phyloP scores from a whole-genome alignment of 163 green algal genomes.

The Scenedesmus sp. region DNA sequence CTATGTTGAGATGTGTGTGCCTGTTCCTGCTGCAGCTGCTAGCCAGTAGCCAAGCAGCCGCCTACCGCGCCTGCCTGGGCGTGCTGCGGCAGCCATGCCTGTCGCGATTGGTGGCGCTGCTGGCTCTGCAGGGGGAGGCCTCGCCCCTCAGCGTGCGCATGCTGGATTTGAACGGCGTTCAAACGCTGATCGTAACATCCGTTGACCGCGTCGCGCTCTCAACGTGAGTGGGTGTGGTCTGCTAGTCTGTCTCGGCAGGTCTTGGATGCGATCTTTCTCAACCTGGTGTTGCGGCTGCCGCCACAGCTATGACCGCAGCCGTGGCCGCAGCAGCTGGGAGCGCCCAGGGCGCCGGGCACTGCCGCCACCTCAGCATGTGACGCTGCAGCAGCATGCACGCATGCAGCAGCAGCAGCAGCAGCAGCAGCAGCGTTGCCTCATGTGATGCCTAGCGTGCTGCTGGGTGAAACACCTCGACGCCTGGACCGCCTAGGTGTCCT shows the following conservation, averaged over 20 bases:
- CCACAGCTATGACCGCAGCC: not conserved
- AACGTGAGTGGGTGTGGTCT: not conserved
- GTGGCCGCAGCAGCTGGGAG: not conserved
- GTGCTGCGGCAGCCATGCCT: conserved; percentile 51
- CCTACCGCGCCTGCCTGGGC: not conserved
- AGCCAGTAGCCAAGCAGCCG: conserved; percentile 17
- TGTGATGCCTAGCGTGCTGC: too few species aligned
- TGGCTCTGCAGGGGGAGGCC: not conserved
- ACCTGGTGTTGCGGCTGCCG: not conserved
- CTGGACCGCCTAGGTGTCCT: too few species aligned
- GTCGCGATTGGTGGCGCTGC: conserved; percentile 43
- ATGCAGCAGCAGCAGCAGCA: not conserved
- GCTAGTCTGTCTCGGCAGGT: not conserved
- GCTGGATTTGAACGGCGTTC: conserved; percentile 55
- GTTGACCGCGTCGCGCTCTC: not conserved
- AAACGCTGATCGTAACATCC: conserved; percentile 50
- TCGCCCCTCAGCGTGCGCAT: conserved; percentile 27
- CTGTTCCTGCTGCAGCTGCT: conserved; percentile 20
- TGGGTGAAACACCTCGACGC: too few species aligned
- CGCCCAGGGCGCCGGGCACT: too few species aligned
- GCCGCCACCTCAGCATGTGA: too few species aligned
- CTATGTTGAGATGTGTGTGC: not conserved
- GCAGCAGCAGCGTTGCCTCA: not conserved
- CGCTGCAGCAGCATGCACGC: not conserved
- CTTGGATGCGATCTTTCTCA: too few species aligned